Percentiles rank a stretch among this genome's conserved stretches.
phyloP scores from a whole-genome alignment of 2,329 filamentous ascomycete genomes.

The Cadophora sp. region DNA sequence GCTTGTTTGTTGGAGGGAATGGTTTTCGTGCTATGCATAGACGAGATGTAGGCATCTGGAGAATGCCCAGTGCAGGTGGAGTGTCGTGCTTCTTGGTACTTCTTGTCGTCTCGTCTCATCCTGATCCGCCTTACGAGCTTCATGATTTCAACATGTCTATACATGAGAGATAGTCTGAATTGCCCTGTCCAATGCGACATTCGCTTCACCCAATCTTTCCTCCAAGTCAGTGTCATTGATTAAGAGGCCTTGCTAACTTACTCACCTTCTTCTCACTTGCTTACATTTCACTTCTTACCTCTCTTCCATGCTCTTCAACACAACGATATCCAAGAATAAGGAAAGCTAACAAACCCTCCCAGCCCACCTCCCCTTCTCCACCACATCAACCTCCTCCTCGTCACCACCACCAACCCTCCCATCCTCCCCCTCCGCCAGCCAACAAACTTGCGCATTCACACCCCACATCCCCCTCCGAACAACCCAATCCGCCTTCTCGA shows the following conservation, averaged over 20 bases:
- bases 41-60: neutral
- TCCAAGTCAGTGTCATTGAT: too few species aligned
- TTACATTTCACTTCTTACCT: too few species aligned
- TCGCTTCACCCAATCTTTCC: too few species aligned
- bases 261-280: too few species aligned
- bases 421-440: neutral
- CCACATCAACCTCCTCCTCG: neutral
- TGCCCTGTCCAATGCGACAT: too few species aligned
- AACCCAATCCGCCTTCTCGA: constrained; percentile 12
- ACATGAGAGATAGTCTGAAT: too few species aligned
- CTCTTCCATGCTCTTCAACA: neutral
- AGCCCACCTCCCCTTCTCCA: constrained; percentile 14
- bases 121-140: neutral
- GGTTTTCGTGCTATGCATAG: neutral
- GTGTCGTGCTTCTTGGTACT: neutral
- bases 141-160: neutral
- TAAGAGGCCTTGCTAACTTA: too few species aligned
- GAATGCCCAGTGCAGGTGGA: constrained; percentile 1
- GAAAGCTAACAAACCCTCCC: constrained; percentile 9
- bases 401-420: neutral
- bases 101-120: neutral
- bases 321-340: neutral
- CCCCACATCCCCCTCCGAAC: constrained; percentile 19
- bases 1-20: neutral
- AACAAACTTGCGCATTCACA: constrained; percentile 17